Base-by-base conservation (phyloP, 768 basidiomycete species). In the Boletus rubescentipes region DNA sequence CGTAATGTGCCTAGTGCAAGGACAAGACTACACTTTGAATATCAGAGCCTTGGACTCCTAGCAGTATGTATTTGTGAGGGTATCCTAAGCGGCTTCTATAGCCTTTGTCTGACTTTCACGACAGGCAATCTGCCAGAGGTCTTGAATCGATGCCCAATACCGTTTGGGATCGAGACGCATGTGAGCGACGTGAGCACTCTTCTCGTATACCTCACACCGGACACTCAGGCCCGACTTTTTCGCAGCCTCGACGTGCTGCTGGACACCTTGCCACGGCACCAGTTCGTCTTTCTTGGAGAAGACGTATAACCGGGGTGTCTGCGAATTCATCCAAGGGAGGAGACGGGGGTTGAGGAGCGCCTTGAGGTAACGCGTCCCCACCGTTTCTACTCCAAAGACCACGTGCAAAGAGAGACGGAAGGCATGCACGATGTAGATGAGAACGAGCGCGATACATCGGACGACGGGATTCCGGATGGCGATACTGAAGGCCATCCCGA, bases 181-280 rank as follows among this genome's bases (percentile, higher is more conserved):
- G 34, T 75, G 74, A 26, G 68, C 57, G 2, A 75, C 75, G 47
- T 75, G 74, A 10, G 57, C 59, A 32, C 67, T 75, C 20, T 67
- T 59, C n/a, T 69, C 69, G 40, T 70, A 75, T 26, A 64, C 29
- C 35, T 72, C 70, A 15, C 58, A 62, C 12, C 38, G 58, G 7
- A 70, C 68, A 20, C 64, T 44, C n/a, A 68, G 48, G 2, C 72
- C 72, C 2, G 21, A 36, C 29, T 38, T 26, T 50, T 53, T 61
- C n/a, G 70, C 68, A 3, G 48, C 45, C 20, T 65, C 59, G 0
- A 59, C 61, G 47, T 75, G 69, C 15, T 45, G 38, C 39, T 66
- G 58, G 9, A 75, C 62, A 2, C 55, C 61, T 37, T 54, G 4
- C 58, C 64, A 66, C 5, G 67, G 70, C n/a, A 75, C 64, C 9